Base-by-base conservation (phyloP, 495 filamentous ascomycete genomes). In the Penicillium fimorum region DNA sequence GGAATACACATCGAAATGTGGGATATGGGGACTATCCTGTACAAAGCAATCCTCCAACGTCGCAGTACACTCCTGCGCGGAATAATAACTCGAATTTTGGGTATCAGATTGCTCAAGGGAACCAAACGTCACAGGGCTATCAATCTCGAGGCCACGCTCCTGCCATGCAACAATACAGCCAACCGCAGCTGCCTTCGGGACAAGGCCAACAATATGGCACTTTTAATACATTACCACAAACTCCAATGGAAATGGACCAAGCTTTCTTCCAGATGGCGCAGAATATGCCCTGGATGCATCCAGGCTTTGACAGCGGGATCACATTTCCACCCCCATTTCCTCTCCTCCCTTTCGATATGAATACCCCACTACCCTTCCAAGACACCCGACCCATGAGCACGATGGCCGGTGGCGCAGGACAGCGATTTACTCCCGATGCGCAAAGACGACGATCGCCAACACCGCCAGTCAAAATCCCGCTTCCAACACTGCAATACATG, bases 401-500 rank as follows among this genome's bases (percentile, higher is more conserved):
- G 40, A 52, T 54, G 51, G 41, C 62, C 15, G n/a, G 30, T 20
- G 45, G 56, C 5, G 1, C 37, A 32, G n/a, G 5, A 29, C 6
- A 29, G 15, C 38, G 32, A 5, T n/a, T 54, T 5, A 8, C 33
- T 11, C 22, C 43, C 5, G 49, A 27, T 12, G n/a, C 35, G 17
- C 47, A 35, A 32, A 58, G 47, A 42, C n/a, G 12, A 46, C 25
- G 60, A 42, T 58, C 55, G n/a, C 25, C 44, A 46, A 61, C 67
- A 33, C 60, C 58, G 30, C 52, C 56, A 4, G 42, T 69, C 45
- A 58, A 56, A 52, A 40, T 56, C 35, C 59, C 83, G 1, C 27
- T 50, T 0, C 74, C 80, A 3, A 77, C 64, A 10, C 35, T 59
- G 1, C 51, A 63, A 33, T 86, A 86, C 64, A 57, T 84, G 24